These are phyloP conservation scores for Arabis hirsuta DNA, from an alignment of 345 rosid genomes.

Conservation along the genomic window DNA sequence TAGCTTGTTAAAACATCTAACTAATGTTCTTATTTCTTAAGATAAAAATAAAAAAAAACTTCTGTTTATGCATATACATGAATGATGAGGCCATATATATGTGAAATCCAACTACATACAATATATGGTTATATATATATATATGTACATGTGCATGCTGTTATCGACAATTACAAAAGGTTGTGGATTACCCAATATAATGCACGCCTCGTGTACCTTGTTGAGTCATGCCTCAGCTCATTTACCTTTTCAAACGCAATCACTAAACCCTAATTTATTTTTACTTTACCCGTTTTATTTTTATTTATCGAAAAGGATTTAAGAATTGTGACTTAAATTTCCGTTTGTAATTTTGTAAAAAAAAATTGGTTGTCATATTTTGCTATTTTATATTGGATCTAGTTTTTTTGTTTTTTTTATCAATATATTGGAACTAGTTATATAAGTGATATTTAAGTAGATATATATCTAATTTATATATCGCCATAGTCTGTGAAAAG, in stretches of 20 bases:
- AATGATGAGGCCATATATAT: conserved; percentile 9
- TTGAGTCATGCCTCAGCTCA: conserved; percentile 14
- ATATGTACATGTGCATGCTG: conserved; percentile 33
- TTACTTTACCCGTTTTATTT: conserved; percentile 6
- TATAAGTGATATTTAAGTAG: background rate
- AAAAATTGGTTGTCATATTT: background rate
- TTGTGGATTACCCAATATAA: conserved; percentile 26
- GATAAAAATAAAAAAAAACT: background rate
- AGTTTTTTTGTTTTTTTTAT: no score
- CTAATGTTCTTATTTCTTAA: conserved; percentile 8
- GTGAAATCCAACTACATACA: background rate
- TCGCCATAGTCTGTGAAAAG: background rate
- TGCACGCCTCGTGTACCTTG: conserved; percentile 38
- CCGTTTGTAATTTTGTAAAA: background rate
- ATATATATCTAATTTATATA: background rate
- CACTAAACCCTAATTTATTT: conserved; percentile 28
- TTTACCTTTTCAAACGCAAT: conserved; percentile 28
- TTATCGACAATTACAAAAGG: conserved; percentile 43
- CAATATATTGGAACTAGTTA: no score
- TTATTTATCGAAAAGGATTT: background rate
- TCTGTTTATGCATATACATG: background rate
- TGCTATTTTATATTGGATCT: background rate
- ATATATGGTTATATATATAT: background rate
- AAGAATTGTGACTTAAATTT: background rate
- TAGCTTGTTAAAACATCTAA: conserved; percentile 34